A percentile compares a stretch with the other conserved stretches of the same genome.
These are phyloP conservation scores for Colletotrichum liriopes DNA, from an alignment of 2,329 filamentous ascomycete species.

Conservation along the genomic window DNA sequence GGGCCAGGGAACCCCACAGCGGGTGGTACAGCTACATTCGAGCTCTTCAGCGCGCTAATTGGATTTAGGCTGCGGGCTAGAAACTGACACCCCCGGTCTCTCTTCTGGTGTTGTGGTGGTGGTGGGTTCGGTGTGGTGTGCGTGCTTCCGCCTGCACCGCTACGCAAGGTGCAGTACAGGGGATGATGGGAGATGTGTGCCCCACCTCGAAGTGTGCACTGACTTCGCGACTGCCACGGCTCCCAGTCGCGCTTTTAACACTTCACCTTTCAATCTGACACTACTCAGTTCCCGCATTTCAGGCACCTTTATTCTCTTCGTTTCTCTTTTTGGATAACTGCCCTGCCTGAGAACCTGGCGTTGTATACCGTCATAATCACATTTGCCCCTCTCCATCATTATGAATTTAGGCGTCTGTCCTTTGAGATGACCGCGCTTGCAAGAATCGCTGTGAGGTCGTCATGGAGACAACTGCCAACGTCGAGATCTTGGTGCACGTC, in stretches of 20 bases:
- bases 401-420: neutral
- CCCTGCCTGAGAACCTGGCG: too few species aligned
- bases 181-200: slow-evolving; percentile 6
- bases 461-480: slow-evolving; percentile 48
- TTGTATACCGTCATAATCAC: neutral
- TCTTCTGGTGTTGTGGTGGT: slow-evolving; percentile 1
- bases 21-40: slow-evolving; percentile 13
- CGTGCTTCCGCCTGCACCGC: slow-evolving; percentile 8
- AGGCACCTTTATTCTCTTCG: neutral
- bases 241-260: neutral
- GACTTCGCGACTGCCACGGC: slow-evolving; percentile 27
- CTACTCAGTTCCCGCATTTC: neutral
- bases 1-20: neutral
- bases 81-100: slow-evolving; percentile 18
- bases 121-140: slow-evolving; percentile 2
- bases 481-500: slow-evolving; percentile 72
- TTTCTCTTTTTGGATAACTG: neutral
- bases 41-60: slow-evolving; percentile 37
- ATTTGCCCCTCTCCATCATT: neutral
- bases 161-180: slow-evolving; percentile 15
- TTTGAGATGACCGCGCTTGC: slow-evolving; percentile 24
- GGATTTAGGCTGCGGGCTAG: slow-evolving; percentile 26
- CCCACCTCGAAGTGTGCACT: slow-evolving; percentile 36
- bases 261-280: slow-evolving; percentile 6
- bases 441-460: slow-evolving; percentile 10